Conservation (phyloP, 176 grass and related monocot species). For the Carex parvula region DNA sequence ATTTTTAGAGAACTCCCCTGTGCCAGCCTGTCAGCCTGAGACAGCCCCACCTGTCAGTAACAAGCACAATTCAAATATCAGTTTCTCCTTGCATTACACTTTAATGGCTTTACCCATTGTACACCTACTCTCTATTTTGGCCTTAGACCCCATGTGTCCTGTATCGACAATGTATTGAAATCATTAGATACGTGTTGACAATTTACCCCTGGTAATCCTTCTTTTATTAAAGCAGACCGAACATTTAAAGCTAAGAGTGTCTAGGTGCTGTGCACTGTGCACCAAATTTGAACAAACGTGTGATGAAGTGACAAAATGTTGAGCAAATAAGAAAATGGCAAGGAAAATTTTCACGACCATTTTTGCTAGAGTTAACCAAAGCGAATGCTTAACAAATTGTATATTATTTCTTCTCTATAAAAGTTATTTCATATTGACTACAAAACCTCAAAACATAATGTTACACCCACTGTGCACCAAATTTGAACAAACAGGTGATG, state of each 20-base stretch:
- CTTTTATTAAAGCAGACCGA: not conserved
- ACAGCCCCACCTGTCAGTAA: conserved; percentile 64
- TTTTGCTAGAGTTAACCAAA: not conserved
- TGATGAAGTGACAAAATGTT: not conserved
- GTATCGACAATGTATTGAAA: conserved; percentile 7
- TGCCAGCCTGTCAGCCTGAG: conserved; percentile 61
- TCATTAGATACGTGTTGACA: not conserved
- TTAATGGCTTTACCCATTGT: not conserved
- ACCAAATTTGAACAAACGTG: not conserved
- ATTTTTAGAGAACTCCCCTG: conserved; percentile 75
- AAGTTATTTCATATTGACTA: not conserved
- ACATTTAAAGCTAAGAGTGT: not conserved
- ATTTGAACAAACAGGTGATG: not conserved
- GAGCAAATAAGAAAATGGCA: not conserved
- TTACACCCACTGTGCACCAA: not conserved
- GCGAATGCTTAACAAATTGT: not conserved
- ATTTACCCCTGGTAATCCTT: not conserved
- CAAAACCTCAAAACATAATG: not conserved
- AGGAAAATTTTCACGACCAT: not conserved
- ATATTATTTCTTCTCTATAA: not conserved
- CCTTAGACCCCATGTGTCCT: not conserved
- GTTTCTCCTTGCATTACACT: not conserved
- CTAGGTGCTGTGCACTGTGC: not conserved
- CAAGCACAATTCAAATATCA: conserved; percentile 13
- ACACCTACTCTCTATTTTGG: not conserved